Evolutionary conservation across 352 stramenopile genomes (phyloP), one percentile per base, ranked within the genome.

Genomic region (Globisporangium paddicum): DNA sequence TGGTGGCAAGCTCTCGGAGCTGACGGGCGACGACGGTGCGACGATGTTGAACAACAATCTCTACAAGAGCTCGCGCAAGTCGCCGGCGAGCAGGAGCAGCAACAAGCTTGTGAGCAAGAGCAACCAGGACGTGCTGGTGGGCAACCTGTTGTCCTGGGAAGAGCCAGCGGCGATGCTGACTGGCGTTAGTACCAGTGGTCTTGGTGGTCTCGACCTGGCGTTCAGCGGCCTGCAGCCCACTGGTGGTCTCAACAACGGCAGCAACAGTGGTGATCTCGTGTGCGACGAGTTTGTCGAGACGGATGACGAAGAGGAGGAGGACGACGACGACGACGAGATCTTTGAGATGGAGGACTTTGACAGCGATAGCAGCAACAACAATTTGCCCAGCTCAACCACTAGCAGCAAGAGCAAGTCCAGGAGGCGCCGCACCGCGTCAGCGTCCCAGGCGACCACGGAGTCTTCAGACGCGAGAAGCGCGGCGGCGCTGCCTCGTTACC

Each of bases 331-430:
- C 19, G 73, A 76, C 30, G 75, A 75, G 54, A 91, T 91, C 77
- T 91, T 91, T 75, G 77, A 78, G 63, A 91, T 91, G 82, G 82
- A 91, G 34, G 62, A 62, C 67, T 66, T 83, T 54, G 77, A 82
- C n/a, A 63, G 59, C 60, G 52, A 65, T 52, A 57, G 40, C 37
- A 63, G 37, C 45, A 55, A 23, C 16, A 46, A 57, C 21, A 45
- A 14, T 55, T n/a, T 49, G 55, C 56, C 10, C 25, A 55, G 53
- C 49, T n/a, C n/a, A n/a, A 23, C 21, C 55, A 44, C n/a, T 21
- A 34, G 14, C 41, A 68, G 35, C 21, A 55, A 50, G 10, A 60
- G 10, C 25, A 50, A 41, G 32, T 19, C 26, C 13, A 18, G 41
- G 18, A 28, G 30, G 32, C 54, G 68, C 35, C 49, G 61, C 5